Evolutionary conservation across 345 rosid species (phyloP).

Genomic region (Combretum micranthum): DNA sequence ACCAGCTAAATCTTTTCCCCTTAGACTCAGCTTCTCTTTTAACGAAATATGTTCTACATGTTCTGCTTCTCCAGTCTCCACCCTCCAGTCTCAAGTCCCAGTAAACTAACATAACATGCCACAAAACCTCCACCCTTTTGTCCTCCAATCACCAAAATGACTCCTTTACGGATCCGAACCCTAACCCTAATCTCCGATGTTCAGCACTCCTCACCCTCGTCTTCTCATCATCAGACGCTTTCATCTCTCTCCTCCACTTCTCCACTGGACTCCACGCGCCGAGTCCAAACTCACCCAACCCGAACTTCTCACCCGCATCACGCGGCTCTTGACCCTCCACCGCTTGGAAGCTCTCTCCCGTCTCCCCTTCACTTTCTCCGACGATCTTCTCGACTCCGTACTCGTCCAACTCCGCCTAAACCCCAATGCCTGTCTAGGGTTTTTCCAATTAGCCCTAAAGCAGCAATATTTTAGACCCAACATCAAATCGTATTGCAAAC

Average conservation of each 20-base stretch:
- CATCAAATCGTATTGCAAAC: conserved; percentile 52
- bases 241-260: conserved; percentile 13
- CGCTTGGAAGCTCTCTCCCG: conserved; percentile 50
- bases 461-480: conserved; percentile 59
- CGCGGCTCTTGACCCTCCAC: conserved; percentile 55
- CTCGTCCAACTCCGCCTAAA: conserved; percentile 46
- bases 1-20: too few relatives aligned
- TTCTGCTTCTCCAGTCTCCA: too few relatives aligned
- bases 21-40: too few relatives aligned
- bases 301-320: conserved; percentile 58
- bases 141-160: conserved; percentile 1
- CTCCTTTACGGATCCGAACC: background rate
- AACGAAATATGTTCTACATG: too few relatives aligned
- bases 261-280: conserved; percentile 48
- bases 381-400: conserved; percentile 58
- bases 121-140: background rate
- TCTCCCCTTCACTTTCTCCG: conserved; percentile 57
- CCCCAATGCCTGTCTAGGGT: conserved; percentile 51
- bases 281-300: conserved; percentile 46
- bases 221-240: conserved; percentile 3
- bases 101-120: conserved; percentile 6
- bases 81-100: too few relatives aligned
- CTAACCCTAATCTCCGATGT: conserved; percentile 20
- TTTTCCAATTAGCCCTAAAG: conserved; percentile 56
- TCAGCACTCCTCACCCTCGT: conserved; percentile 16